These are phyloP conservation scores for Tulasnella sp. DNA, from an alignment of 768 basidiomycete genomes.

Conservation along the genomic window DNA sequence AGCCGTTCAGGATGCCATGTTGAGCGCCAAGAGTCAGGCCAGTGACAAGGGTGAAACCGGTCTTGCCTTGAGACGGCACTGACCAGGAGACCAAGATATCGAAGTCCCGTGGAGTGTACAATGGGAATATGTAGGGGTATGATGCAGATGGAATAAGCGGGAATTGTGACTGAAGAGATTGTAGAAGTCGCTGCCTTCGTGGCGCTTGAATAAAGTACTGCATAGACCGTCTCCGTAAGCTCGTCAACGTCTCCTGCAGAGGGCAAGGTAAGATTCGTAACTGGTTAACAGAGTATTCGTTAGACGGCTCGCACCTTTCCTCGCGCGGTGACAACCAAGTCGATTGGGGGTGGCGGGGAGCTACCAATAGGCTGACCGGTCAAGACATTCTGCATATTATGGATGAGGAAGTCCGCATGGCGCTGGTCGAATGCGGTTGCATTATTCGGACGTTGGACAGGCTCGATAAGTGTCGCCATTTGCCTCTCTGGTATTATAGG, in stretches of 20 bases:
- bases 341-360: conserved; percentile 42
- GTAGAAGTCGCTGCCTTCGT: conserved; percentile 31
- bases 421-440: neutral
- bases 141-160: conserved; percentile 44
- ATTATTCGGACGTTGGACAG: neutral
- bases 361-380: conserved; percentile 26
- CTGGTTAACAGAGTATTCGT: neutral
- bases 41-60: conserved; percentile 50
- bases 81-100: conserved; percentile 74
- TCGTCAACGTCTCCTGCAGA: neutral
- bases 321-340: conserved; percentile 42
- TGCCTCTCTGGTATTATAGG: conserved; percentile 18
- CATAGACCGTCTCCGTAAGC: neutral
- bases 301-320: conserved; percentile 32
- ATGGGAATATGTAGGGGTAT: conserved; percentile 59
- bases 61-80: conserved; percentile 46
- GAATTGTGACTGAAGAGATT: conserved; percentile 27
- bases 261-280: neutral
- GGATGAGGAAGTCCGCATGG: conserved; percentile 37
- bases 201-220: conserved; percentile 24
- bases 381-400: conserved; percentile 42
- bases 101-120: conserved; percentile 61
- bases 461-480: conserved; percentile 35
- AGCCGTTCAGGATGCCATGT: conserved; percentile 52
- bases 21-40: conserved; percentile 56